Evolutionary conservation across 495 filamentous ascomycete genomes (phyloP), one percentile per base, ranked within the genome.

Genomic region (Podospora didyma): DNA sequence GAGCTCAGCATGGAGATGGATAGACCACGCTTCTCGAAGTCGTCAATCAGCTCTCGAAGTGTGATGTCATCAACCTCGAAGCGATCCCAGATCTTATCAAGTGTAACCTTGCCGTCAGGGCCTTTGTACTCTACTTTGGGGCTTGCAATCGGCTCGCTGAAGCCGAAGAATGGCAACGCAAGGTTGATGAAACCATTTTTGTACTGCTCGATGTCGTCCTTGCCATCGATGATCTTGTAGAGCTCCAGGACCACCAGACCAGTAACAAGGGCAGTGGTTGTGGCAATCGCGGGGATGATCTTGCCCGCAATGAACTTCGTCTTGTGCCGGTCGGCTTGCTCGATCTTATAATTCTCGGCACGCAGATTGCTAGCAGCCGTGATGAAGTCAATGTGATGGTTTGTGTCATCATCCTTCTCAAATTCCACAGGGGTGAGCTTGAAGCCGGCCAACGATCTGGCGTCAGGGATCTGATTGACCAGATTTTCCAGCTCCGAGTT

Each of bases 301-400:
- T 97, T 99, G 68, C 95, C 95, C 22, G 95, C 95, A 73, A 99
- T 97, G 74, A 97, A 97, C 75, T 99, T 99, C 54, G 92, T 99
- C 82, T 92, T 92, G 80, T 97, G 95, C 51, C 89, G 82, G 66
- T 99, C 92, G 0, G 95, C 92, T 58, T 85, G 82, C 59, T 88
- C 81, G 62, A 99, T 99, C 54, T 89, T 91, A 80, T 99, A 99
- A 72, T 99, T 99, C 66, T 96, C 88, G 7, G 95, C 95, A 49
- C 95, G 89, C 31, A 97, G 80, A 72, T 99, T 99, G 78, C 91
- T 96, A 53, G 92, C 90, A 1, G 91, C 91, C 7, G 95, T 92
- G 71, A 99, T 99, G 78, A 99, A 97, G 75, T 97, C 94, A 70
- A 99, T 99, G 76, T 99, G 95, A 69, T 92, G 81, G 74, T 99